Conservation (phyloP, 768 basidiomycete genomes). For the Holtermanniella nyarrowii region DNA sequence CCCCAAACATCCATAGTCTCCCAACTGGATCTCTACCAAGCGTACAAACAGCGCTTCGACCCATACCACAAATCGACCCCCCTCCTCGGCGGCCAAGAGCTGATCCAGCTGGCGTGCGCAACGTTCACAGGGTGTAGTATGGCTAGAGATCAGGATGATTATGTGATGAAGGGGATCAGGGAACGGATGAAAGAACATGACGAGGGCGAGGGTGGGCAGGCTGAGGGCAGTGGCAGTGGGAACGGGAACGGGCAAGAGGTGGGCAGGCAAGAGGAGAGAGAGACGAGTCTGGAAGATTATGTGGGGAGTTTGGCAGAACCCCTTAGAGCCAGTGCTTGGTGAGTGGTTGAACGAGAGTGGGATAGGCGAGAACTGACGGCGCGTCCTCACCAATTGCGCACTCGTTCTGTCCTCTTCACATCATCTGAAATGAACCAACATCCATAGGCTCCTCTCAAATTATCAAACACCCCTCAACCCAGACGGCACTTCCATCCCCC, state of each 20-base stretch:
- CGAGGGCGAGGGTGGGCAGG: too few species aligned
- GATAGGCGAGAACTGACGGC: too few species aligned
- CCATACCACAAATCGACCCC: conserved; percentile 19
- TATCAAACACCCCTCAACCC: conserved; percentile 22
- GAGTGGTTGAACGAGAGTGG: too few species aligned
- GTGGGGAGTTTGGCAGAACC: conserved; percentile 21
- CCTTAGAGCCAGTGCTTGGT: conserved; percentile 29
- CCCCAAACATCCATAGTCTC: conserved; percentile 9
- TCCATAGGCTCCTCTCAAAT: conserved; percentile 6
- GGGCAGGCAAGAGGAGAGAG: conserved; percentile 9
- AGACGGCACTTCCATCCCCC: conserved; percentile 7
- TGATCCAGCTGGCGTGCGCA: conserved; percentile 30
- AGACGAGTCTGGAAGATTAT: conserved; percentile 12
- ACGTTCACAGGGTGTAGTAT: conserved; percentile 30
- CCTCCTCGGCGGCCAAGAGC: conserved; percentile 26
- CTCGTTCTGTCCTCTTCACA: not conserved
- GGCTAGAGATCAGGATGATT: conserved; percentile 28
- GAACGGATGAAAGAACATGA: conserved; percentile 18
- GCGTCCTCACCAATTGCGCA: not conserved
- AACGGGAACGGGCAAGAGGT: conserved; percentile 2
- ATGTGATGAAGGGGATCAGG: conserved; percentile 25
- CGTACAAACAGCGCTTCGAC: conserved; percentile 28
- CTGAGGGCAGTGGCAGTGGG: not conserved
- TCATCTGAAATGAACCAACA: too few species aligned
- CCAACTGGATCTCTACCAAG: conserved; percentile 26